Evolutionary conservation across 2,329 filamentous ascomycete species (phyloP).

Genomic region (Claviceps arundinis): DNA sequence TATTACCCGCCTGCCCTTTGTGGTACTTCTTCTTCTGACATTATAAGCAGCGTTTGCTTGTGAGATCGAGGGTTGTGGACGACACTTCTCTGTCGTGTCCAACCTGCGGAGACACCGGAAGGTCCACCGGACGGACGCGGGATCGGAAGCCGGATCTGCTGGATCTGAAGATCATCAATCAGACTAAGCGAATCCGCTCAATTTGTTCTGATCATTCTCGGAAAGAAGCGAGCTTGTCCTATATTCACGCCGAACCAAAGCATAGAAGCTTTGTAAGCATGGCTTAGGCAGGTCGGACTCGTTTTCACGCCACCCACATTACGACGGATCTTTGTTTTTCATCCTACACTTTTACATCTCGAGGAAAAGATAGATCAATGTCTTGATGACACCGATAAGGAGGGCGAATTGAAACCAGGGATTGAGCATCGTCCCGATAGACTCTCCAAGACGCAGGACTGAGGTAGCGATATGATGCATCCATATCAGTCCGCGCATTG

Average conservation of each 20-base stretch:
- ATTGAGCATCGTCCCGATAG: background rate
- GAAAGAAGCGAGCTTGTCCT: background rate
- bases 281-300: background rate
- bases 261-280: slow-evolving; percentile 7
- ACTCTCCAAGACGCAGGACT: background rate
- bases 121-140: slow-evolving; percentile 65
- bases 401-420: background rate
- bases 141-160: slow-evolving; percentile 49
- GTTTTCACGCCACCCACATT: background rate
- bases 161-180: slow-evolving; percentile 52
- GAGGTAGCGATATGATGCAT: background rate
- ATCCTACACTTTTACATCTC: background rate
- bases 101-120: slow-evolving; percentile 91
- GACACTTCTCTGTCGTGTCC: slow-evolving; percentile 93
- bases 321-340: background rate
- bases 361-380: background rate
- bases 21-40: background rate
- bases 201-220: background rate
- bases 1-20: slow-evolving; percentile 13
- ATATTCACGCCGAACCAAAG: slow-evolving; percentile 3
- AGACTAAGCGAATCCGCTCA: slow-evolving; percentile 25
- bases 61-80: slow-evolving; percentile 85
- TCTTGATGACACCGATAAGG: background rate
- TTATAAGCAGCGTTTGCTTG: slow-evolving; percentile 65
- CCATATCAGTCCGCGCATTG: background rate